Conservation (phyloP, 2,329 filamentous ascomycete genomes). For the Diaporthe vexans region DNA sequence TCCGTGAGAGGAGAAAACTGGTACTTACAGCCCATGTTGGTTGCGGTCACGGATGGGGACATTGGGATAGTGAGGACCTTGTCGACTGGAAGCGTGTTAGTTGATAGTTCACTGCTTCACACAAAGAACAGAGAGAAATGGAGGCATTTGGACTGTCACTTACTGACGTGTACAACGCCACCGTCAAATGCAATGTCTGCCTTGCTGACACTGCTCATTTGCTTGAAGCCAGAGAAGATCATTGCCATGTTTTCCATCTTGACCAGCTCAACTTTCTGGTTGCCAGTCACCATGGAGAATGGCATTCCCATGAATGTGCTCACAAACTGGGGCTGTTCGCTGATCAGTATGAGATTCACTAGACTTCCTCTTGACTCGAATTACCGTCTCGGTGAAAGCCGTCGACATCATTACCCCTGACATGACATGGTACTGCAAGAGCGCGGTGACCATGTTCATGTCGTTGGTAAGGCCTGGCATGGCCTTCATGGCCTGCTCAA, state of each 20-base stretch:
- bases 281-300: conserved; percentile 46
- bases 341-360: too few relatives aligned
- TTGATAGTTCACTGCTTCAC: not conserved
- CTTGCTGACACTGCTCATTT: conserved; percentile 49
- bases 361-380: too few relatives aligned
- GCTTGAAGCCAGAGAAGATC: conserved; percentile 39
- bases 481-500: conserved; percentile 51
- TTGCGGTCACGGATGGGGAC: conserved; percentile 50
- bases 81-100: conserved; percentile 47
- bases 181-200: conserved; percentile 51
- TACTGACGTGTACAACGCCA: conserved; percentile 54
- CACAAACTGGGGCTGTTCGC: conserved; percentile 49
- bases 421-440: conserved; percentile 45
- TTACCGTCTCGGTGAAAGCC: conserved; percentile 43
- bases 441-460: conserved; percentile 4
- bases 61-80: conserved; percentile 54
- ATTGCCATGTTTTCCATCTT: conserved; percentile 29
- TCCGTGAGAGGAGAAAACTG: not conserved
- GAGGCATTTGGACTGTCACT: not conserved
- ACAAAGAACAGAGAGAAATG: too few relatives aligned
- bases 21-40: conserved; percentile 40
- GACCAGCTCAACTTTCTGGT: conserved; percentile 48
- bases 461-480: conserved; percentile 49
- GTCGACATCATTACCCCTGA: conserved; percentile 45
- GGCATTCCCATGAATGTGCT: conserved; percentile 51